Conservation (phyloP, 345 rosid genomes). For the Moringa oleifera region DNA sequence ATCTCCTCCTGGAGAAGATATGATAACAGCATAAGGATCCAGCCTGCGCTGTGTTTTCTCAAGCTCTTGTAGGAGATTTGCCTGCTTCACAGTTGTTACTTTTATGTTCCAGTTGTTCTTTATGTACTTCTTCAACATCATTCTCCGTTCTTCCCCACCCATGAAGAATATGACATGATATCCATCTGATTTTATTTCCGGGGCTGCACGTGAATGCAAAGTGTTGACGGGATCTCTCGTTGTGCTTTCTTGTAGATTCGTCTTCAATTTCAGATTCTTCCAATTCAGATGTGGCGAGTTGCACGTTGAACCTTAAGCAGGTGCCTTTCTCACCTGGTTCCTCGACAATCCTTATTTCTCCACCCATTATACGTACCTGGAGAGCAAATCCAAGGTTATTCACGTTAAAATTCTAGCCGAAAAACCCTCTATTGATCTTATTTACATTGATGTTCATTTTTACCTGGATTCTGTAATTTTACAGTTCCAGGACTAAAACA, state of each 20-base stretch:
- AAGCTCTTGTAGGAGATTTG: conserved; percentile 26
- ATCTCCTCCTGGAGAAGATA: conserved; percentile 27
- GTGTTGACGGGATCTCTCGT: too few species aligned
- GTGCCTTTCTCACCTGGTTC: conserved; percentile 55
- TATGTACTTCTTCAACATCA: conserved; percentile 40
- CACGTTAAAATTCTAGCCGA: too few species aligned
- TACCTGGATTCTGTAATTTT: too few species aligned
- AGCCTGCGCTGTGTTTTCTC: conserved; percentile 30
- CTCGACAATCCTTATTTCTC: conserved; percentile 65
- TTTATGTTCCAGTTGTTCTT: conserved; percentile 46
- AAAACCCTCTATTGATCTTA: too few species aligned
- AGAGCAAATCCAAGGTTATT: not conserved
- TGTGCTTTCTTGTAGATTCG: conserved; percentile 12
- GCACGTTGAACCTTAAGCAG: conserved; percentile 58
- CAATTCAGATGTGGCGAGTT: too few species aligned
- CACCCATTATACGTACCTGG: conserved; percentile 86
- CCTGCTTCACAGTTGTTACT: conserved; percentile 36
- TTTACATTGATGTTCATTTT: too few species aligned
- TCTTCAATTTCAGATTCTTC: conserved; percentile 33
- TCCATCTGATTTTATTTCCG: conserved; percentile 37
- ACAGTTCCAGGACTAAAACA: too few species aligned
- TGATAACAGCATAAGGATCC: too few species aligned
- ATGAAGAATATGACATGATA: conserved; percentile 46
- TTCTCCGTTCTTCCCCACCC: conserved; percentile 40
- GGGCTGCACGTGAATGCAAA: not conserved